phyloP scores from a whole-genome alignment of 2,329 filamentous ascomycete genomes.

The Exserohilum turcica region DNA sequence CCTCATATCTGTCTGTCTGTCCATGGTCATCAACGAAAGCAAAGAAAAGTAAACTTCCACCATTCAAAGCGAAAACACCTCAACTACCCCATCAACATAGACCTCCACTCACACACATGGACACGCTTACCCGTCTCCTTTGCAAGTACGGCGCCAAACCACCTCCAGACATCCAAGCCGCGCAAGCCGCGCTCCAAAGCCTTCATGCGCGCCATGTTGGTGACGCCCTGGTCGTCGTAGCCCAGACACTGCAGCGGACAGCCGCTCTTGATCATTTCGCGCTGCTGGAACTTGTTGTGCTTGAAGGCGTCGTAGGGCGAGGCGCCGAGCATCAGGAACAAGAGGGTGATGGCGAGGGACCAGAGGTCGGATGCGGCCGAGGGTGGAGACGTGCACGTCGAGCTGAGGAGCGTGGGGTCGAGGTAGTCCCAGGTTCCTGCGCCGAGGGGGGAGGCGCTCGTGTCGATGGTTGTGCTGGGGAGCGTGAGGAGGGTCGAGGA shows the following conservation, averaged over 20 bases:
- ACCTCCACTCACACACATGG: conserved; percentile 40
- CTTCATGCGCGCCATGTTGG: conserved; percentile 38
- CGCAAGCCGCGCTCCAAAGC: conserved; percentile 30
- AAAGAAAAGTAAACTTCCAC: background rate
- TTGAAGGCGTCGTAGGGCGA: conserved; percentile 50
- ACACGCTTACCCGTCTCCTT: conserved; percentile 34
- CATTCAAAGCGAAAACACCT: background rate
- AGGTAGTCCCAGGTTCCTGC: conserved; percentile 57
- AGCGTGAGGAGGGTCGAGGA: conserved; percentile 44
- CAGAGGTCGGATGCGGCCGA: conserved; percentile 51
- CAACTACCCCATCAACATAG: conserved; percentile 16
- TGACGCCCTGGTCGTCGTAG: conserved; percentile 42
- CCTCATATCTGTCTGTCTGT: too few species aligned
- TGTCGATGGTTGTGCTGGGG: conserved; percentile 12
- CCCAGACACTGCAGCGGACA: conserved; percentile 48
- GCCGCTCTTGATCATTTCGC: conserved; percentile 53
- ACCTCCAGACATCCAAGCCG: conserved; percentile 37
- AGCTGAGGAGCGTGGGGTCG: conserved; percentile 42
- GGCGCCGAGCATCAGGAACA: conserved; percentile 50
- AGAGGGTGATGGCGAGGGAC: conserved; percentile 52
- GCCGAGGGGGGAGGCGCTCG: conserved; percentile 38
- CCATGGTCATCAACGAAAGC: too few species aligned
- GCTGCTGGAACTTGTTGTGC: conserved; percentile 49
- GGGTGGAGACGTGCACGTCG: conserved; percentile 28
- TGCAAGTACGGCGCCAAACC: conserved; percentile 48